These are phyloP conservation scores for Quercus gilva DNA, from an alignment of 306 rosid genomes.

Conservation along the genomic window DNA sequence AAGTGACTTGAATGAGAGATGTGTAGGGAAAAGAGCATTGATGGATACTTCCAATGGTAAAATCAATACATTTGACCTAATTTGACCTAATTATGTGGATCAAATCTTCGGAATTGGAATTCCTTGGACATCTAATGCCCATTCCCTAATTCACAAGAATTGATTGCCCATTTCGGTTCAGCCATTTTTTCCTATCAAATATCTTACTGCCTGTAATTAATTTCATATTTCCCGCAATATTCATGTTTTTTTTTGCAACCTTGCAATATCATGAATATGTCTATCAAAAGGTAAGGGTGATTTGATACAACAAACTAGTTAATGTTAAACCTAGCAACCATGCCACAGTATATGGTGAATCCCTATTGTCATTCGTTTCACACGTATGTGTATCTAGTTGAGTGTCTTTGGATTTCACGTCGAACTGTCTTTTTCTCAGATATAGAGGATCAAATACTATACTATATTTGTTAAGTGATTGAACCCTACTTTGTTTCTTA, in stretches of 20 bases:
- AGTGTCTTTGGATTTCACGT: not conserved
- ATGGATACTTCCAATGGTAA: not conserved
- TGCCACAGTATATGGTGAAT: not conserved
- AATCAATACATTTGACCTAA: not conserved
- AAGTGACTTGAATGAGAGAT: not conserved
- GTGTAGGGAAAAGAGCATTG: not conserved
- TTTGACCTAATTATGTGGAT: not conserved
- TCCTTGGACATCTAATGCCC: not conserved
- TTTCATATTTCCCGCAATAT: not conserved
- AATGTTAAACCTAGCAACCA: not conserved
- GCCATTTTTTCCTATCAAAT: not conserved
- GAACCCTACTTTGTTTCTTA: not conserved
- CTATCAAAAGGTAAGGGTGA: not conserved
- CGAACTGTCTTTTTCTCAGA: not conserved
- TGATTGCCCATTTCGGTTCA: not conserved
- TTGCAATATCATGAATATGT: not conserved
- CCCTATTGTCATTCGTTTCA: not conserved
- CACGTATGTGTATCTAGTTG: not conserved
- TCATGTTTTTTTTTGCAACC: not conserved
- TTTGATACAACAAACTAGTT: not conserved
- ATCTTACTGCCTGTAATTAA: not conserved
- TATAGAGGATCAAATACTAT: not conserved
- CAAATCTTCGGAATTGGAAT: not conserved
- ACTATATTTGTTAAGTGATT: conserved; percentile 4
- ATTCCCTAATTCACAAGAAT: not conserved